Base-by-base conservation (phyloP, 2,329 filamentous ascomycete species). In the Botrytis porri region DNA sequence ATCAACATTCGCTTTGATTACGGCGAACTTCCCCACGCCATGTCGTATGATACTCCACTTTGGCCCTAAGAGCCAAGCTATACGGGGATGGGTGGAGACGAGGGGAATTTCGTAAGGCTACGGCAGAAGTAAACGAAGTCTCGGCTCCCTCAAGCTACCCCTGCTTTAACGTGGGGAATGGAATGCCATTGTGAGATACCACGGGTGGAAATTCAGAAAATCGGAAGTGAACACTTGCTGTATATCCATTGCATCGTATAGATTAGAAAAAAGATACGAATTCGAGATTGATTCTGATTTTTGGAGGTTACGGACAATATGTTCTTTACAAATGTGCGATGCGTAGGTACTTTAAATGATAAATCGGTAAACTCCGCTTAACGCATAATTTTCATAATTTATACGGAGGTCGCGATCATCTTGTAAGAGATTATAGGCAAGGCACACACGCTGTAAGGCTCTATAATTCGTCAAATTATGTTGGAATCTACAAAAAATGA, bases 271-370 rank as follows among this genome's bases (percentile, higher is more conserved):
- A 51, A 7, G 4, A n/a, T 14, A n/a, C 25, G 48, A n/a, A 25
- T 14, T n/a, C 25, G 12, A 57, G n/a, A 57, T 29, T 57, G 7
- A 18, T 29, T 57, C n/a, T 29, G 18, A 3, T 29, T 8, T 54
- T 7, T 7, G 2, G 5, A 54, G 48, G 7, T 16, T 54, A 10
- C 12, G 25, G 48, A n/a, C 48, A 16, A 16, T 2, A 54, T n/a
- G 4, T 5, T 29, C 14, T 2, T 29, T 25, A n/a, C 5, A n/a
- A 51, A n/a, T n/a, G n/a, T n/a, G n/a, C n/a, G n/a, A n/a, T 54
- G 5, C 25, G 12, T n/a, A 54, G 22, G 8, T 2, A 14, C 10
- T 12, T 2, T 0, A 10, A 10, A 25, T 7, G 22, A 4, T 12
- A 51, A 18, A 29, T 57, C 6, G n/a, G 14, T 29, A 29, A 29